phyloP scores from a whole-genome alignment of 2,329 filamentous ascomycete genomes.

The Neoarthrinium moseri region DNA sequence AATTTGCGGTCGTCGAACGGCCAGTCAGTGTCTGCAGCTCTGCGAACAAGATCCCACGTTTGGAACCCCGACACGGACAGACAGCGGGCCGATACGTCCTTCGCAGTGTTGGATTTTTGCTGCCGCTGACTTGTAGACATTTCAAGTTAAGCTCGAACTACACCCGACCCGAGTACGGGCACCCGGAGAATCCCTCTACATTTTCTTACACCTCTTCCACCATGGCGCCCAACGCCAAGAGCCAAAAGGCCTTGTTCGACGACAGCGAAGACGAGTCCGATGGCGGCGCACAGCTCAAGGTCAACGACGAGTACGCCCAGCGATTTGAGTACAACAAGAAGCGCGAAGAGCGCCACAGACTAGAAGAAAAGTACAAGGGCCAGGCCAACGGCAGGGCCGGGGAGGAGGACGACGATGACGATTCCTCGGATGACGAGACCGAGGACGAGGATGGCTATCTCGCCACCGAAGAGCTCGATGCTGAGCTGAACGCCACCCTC shows the following conservation, averaged over 20 bases:
- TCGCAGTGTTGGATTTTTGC: too few relatives aligned
- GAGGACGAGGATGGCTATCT: constrained; percentile 91
- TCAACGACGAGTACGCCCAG: constrained; percentile 87
- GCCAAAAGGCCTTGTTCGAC: constrained; percentile 54
- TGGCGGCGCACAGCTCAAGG: constrained; percentile 59
- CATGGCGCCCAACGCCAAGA: constrained; percentile 29
- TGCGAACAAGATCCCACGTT: too few relatives aligned
- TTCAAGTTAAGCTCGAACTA: too few relatives aligned
- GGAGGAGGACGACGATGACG: constrained; percentile 55
- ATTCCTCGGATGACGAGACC: constrained; percentile 70
- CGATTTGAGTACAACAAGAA: constrained; percentile 98
- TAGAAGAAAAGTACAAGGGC: constrained; percentile 80
- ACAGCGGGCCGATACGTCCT: too few relatives aligned
- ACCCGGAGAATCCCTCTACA: too few relatives aligned
- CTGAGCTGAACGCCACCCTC: constrained; percentile 82
- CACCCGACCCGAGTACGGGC: too few relatives aligned
- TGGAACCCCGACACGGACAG: too few relatives aligned
- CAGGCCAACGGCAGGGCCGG: constrained; percentile 35
- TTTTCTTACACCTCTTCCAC: constrained; percentile 22
- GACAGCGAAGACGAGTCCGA: constrained; percentile 52
- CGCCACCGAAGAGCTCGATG: constrained; percentile 80
- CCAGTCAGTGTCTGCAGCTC: too few relatives aligned
- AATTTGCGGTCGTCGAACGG: too few relatives aligned
- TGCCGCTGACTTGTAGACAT: too few relatives aligned
- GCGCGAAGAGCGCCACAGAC: constrained; percentile 76